A percentile compares a stretch with the other conserved stretches of the same genome.
phyloP scores from a whole-genome alignment of 805 yeast genomes.

The Wickerhamomyces pijperi region DNA sequence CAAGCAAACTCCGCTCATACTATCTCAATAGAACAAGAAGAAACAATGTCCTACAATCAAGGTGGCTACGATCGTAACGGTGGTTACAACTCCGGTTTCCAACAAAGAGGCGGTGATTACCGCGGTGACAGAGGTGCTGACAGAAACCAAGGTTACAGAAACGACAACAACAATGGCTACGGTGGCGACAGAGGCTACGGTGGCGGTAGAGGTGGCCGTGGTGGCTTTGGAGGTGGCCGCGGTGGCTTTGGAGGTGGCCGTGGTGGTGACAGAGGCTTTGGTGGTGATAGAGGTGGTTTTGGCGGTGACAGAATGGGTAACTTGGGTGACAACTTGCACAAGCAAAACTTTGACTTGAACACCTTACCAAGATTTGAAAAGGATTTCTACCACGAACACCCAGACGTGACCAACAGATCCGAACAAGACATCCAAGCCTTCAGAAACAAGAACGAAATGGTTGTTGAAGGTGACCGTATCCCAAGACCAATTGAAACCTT shows the following conservation, averaged over 20 bases:
- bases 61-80: conserved; percentile 11
- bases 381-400: conserved; percentile 86
- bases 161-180: conserved; percentile 28
- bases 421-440: conserved; percentile 64
- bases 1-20: background rate
- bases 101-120: conserved; percentile 12
- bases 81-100: conserved; percentile 14
- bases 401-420: conserved; percentile 62
- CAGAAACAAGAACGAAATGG: conserved; percentile 82
- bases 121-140: conserved; percentile 18
- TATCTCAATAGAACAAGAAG: background rate
- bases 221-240: conserved; percentile 17
- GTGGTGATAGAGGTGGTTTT: conserved; percentile 26
- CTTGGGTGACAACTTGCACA: conserved; percentile 45
- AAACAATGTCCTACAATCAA: conserved; percentile 10
- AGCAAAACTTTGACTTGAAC: conserved; percentile 75
- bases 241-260: conserved; percentile 25
- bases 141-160: conserved; percentile 14
- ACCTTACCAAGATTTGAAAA: conserved; percentile 84
- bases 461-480: conserved; percentile 67
- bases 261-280: conserved; percentile 26
- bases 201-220: conserved; percentile 11
- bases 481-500: conserved; percentile 90
- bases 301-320: conserved; percentile 30
- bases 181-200: conserved; percentile 17